A percentile compares a stretch with the other conserved stretches of the same genome.
phyloP scores from a whole-genome alignment of 2,329 filamentous ascomycete species.

The Periconia macrospinosa region DNA sequence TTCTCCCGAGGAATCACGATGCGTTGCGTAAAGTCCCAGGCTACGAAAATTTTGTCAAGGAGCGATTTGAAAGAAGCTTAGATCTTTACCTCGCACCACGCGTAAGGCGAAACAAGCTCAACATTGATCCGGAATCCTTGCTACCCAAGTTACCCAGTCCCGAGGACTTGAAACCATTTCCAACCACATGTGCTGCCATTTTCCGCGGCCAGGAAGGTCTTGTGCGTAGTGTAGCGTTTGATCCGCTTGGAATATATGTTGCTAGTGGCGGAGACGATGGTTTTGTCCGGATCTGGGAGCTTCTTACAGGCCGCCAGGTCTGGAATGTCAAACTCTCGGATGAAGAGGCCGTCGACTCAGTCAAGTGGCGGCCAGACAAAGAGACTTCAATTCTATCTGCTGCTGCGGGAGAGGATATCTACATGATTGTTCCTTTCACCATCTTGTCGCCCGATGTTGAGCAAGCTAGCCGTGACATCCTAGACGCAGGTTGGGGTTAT shows the following conservation, averaged over 20 bases:
- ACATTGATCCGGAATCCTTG: conserved; percentile 92
- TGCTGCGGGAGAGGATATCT: conserved; percentile 81
- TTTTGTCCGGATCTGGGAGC: conserved; percentile 86
- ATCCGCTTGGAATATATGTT: conserved; percentile 81
- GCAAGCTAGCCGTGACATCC: conserved; percentile 70
- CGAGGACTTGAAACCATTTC: conserved; percentile 92
- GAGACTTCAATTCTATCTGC: conserved; percentile 82
- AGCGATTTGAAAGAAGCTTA: conserved; percentile 92
- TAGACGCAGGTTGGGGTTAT: conserved; percentile 92
- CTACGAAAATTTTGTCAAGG: conserved; percentile 87
- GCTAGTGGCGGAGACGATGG: conserved; percentile 95
- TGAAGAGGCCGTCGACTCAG: conserved; percentile 78
- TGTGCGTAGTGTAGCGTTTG: conserved; percentile 81
- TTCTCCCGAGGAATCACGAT: conserved; percentile 78
- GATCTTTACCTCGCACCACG: conserved; percentile 94
- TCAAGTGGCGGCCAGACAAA: conserved; percentile 85
- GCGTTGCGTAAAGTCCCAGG: conserved; percentile 89
- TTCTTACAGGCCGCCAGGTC: conserved; percentile 81
- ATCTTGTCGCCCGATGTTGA: conserved; percentile 73
- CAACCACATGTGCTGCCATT: conserved; percentile 82
- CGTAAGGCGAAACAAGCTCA: conserved; percentile 88
- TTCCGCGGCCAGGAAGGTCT: conserved; percentile 88
- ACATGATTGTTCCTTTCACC: conserved; percentile 72
- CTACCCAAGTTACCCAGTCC: conserved; percentile 91
- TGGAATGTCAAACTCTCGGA: conserved; percentile 80